phyloP scores from a whole-genome alignment of 2,329 filamentous ascomycete genomes.

The Helotiales sp. region DNA sequence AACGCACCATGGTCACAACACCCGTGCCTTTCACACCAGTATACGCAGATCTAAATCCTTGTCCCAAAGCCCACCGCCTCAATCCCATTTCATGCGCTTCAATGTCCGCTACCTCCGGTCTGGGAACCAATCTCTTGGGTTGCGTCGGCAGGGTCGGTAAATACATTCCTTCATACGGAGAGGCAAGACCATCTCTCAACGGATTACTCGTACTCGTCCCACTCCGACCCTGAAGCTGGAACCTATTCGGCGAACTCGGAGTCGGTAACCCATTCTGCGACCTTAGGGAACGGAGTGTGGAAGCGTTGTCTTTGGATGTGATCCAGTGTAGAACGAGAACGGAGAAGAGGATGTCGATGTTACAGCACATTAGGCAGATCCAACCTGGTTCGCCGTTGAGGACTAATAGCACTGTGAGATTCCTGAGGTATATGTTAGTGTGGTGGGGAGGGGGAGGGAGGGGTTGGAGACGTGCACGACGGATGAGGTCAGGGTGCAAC shows the following conservation, averaged over 20 bases:
- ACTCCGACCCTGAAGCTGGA: too few species aligned
- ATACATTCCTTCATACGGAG: neutral
- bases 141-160: neutral
- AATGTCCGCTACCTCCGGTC: conserved; percentile 3
- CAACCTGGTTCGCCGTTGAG: conserved; percentile 63
- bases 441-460: neutral
- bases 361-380: conserved; percentile 67
- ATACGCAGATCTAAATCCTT: neutral
- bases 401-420: conserved; percentile 57
- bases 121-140: conserved; percentile 2
- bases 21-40: neutral
- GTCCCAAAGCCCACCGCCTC: conserved; percentile 8
- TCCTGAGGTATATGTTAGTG: conserved; percentile 41
- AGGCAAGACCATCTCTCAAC: too few species aligned
- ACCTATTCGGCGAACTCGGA: neutral
- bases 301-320: conserved; percentile 41
- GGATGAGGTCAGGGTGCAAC: conserved; percentile 57
- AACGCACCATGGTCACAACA: conserved; percentile 24
- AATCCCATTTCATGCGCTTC: conserved; percentile 13
- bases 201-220: too few species aligned
- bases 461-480: conserved; percentile 49
- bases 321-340: conserved; percentile 64
- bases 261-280: neutral
- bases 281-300: conserved; percentile 14
- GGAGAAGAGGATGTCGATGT: conserved; percentile 61